Percentiles rank a stretch among this genome's conserved stretches.
phyloP scores from a whole-genome alignment of 1,139 yeast species.

The Lizanozyma gosingica region DNA sequence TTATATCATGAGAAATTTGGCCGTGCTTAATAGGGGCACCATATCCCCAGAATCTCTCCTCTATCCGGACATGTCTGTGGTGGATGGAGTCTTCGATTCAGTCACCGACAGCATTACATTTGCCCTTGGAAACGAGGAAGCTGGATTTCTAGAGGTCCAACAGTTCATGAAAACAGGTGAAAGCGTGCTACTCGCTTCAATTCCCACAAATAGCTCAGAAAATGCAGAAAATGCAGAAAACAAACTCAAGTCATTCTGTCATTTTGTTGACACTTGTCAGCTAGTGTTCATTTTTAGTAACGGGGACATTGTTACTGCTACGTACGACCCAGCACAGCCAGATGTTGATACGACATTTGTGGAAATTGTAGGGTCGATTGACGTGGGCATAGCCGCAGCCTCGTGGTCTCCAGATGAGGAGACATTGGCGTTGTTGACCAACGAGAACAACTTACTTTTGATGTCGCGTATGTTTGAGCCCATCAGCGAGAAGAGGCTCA shows the following conservation, averaged over 20 bases:
- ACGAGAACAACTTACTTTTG: conserved; percentile 51
- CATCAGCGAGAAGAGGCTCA: conserved; percentile 47
- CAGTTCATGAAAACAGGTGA: conserved; percentile 53
- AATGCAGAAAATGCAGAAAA: conserved; percentile 16
- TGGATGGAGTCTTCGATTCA: conserved; percentile 62
- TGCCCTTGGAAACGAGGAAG: conserved; percentile 53
- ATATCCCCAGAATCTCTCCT: conserved; percentile 39
- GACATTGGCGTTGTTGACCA: conserved; percentile 61
- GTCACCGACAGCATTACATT: conserved; percentile 67
- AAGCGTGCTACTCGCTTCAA: conserved; percentile 44
- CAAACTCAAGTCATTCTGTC: conserved; percentile 41
- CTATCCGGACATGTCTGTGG: conserved; percentile 54
- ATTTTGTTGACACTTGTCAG: conserved; percentile 57
- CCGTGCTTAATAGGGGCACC: conserved; percentile 40
- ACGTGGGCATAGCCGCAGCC: conserved; percentile 65
- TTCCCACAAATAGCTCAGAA: conserved; percentile 31
- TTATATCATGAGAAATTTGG: conserved; percentile 40
- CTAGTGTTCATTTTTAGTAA: conserved; percentile 51
- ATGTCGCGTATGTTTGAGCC: conserved; percentile 78
- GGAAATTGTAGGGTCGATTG: conserved; percentile 81
- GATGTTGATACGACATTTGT: conserved; percentile 48
- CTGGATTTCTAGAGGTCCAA: conserved; percentile 43
- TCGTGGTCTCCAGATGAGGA: conserved; percentile 93
- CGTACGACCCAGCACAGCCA: conserved; percentile 43
- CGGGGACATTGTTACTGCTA: conserved; percentile 64